phyloP scores from a whole-genome alignment of 257 asterid species.

The Salvia hispanica region DNA sequence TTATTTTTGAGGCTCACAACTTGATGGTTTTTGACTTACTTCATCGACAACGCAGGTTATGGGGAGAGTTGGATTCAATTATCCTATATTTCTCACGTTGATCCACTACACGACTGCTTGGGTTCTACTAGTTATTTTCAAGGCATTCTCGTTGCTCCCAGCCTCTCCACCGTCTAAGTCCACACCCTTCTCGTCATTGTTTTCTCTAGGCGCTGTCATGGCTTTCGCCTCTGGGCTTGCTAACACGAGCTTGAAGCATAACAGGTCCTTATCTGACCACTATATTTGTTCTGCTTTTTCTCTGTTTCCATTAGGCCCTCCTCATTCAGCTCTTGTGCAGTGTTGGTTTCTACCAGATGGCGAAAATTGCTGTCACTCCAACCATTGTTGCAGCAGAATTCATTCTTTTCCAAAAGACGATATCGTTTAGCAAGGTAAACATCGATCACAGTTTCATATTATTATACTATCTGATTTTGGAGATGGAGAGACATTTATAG shows the following conservation, averaged over 20 bases:
- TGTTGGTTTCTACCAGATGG: constrained; percentile 95
- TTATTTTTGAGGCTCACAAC: not conserved
- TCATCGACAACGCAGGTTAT: too few relatives aligned
- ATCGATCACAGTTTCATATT: not conserved
- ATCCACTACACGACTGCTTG: constrained; percentile 71
- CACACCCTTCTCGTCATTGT: constrained; percentile 74
- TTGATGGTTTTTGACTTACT: too few relatives aligned
- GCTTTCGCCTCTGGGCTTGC: constrained; percentile 91
- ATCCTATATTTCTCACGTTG: too few relatives aligned
- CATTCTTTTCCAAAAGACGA: constrained; percentile 53
- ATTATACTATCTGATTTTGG: not conserved
- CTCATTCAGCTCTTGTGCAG: constrained; percentile 62
- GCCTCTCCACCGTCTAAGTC: constrained; percentile 71
- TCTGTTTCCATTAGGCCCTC: not conserved
- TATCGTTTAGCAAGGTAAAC: constrained; percentile 60
- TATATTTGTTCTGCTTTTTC: not conserved
- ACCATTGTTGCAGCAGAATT: constrained; percentile 81
- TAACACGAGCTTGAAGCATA: constrained; percentile 71
- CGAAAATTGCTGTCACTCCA: constrained; percentile 91
- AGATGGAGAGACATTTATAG: not conserved
- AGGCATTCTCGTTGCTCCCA: constrained; percentile 65
- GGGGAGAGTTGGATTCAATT: too few relatives aligned
- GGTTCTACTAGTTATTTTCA: constrained; percentile 73
- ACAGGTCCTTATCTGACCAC: constrained; percentile 51
- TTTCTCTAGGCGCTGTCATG: constrained; percentile 84